Conservation (phyloP, 2,329 filamentous ascomycete species). For the Aspergillus sp. region DNA sequence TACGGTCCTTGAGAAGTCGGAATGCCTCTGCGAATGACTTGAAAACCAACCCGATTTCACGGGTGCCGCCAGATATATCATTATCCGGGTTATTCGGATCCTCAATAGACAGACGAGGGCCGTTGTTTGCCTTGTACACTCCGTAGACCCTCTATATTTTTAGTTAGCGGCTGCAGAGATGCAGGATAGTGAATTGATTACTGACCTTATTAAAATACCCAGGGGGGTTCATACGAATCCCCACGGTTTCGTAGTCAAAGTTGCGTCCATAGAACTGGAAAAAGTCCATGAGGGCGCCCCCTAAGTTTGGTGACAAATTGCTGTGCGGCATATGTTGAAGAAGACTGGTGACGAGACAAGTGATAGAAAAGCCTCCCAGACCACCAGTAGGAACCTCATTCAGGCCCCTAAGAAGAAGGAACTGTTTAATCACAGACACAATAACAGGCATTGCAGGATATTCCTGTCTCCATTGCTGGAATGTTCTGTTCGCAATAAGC, state of each 20-base stretch:
- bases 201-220: slow-evolving; percentile 73
- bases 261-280: slow-evolving; percentile 83
- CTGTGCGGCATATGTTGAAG: slow-evolving; percentile 75
- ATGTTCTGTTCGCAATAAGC: slow-evolving; percentile 75
- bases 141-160: slow-evolving; percentile 36
- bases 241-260: slow-evolving; percentile 68
- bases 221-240: slow-evolving; percentile 74
- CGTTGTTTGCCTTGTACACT: slow-evolving; percentile 55
- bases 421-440: slow-evolving; percentile 88
- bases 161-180: slow-evolving; percentile 6
- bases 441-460: slow-evolving; percentile 85
- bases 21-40: slow-evolving; percentile 68
- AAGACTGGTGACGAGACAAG: slow-evolving; percentile 88
- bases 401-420: slow-evolving; percentile 80
- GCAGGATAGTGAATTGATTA: neutral
- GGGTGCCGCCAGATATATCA: slow-evolving; percentile 86
- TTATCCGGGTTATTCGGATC: slow-evolving; percentile 85
- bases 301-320: slow-evolving; percentile 68
- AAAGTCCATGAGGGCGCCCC: slow-evolving; percentile 81
- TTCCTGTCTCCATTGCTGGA: slow-evolving; percentile 72
- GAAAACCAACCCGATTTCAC: slow-evolving; percentile 66
- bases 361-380: slow-evolving; percentile 90
- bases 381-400: slow-evolving; percentile 92
- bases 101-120: slow-evolving; percentile 76
- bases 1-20: slow-evolving; percentile 55